phyloP scores from a whole-genome alignment of 176 grass and related monocot genomes.

The Thalia dealbata region DNA sequence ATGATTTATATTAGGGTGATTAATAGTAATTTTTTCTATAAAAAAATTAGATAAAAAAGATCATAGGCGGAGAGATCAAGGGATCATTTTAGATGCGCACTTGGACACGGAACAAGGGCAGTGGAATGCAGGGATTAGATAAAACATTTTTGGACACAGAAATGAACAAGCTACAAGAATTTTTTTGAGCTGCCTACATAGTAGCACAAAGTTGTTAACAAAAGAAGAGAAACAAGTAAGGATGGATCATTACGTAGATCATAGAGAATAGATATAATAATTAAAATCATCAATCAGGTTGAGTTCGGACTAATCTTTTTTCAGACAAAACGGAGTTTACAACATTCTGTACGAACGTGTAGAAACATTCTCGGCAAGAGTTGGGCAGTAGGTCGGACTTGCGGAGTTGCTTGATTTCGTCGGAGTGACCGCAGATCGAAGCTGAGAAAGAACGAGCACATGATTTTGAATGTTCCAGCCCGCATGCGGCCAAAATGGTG shows the following conservation, averaged over 20 bases:
- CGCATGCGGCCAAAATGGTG: constrained; percentile 53
- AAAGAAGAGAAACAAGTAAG: neutral
- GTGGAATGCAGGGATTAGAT: no score
- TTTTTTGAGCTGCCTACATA: no score
- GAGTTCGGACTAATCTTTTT: constrained; percentile 16
- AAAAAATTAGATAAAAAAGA: no score
- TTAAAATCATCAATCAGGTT: neutral
- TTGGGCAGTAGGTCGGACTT: constrained; percentile 13
- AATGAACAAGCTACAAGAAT: no score
- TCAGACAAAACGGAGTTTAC: constrained; percentile 24
- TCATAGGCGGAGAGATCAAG: no score
- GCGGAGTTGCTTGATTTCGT: neutral
- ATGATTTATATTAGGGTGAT: no score
- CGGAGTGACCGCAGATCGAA: constrained; percentile 38
- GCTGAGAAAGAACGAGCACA: constrained; percentile 24
- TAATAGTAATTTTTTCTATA: no score
- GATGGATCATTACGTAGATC: no score
- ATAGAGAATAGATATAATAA: neutral
- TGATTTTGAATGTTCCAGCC: constrained; percentile 38
- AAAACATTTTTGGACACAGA: no score
- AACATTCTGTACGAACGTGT: constrained; percentile 37
- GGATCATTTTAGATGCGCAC: no score
- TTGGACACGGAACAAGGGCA: no score
- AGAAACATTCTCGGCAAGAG: constrained; percentile 58
- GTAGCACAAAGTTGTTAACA: no score